These are phyloP conservation scores for Glycyrrhiza uralensis DNA, from an alignment of 306 rosid species.

Conservation along the genomic window DNA sequence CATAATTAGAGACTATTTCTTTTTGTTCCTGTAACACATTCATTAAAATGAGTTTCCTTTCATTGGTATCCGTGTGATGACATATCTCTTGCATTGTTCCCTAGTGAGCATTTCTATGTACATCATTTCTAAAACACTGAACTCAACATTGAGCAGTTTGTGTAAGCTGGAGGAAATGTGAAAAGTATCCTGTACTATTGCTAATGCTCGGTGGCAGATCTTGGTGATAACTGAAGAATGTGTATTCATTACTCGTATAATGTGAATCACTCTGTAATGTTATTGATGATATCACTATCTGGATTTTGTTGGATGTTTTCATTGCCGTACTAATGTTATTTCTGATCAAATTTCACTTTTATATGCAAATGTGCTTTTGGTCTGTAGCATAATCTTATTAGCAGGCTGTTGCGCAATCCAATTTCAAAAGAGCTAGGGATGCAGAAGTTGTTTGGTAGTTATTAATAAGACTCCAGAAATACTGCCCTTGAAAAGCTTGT, in stretches of 20 bases:
- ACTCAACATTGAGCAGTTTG: slow-evolving; percentile 32
- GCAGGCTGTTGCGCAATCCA: slow-evolving; percentile 32
- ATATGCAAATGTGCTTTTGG: slow-evolving; percentile 17
- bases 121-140: slow-evolving; percentile 6
- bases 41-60: background rate
- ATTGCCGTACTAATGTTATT: slow-evolving; percentile 18
- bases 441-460: slow-evolving; percentile 32
- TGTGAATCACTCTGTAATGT: slow-evolving; percentile 22
- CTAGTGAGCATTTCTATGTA: background rate
- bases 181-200: slow-evolving; percentile 21
- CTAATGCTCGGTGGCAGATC: slow-evolving; percentile 29
- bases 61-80: background rate
- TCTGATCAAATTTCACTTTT: slow-evolving; percentile 13
- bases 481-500: slow-evolving; percentile 17
- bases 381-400: slow-evolving; percentile 28
- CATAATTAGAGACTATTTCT: background rate
- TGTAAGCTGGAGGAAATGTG: slow-evolving; percentile 28
- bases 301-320: slow-evolving; percentile 3
- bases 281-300: slow-evolving; percentile 24
- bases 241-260: slow-evolving; percentile 11
- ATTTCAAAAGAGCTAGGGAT: slow-evolving; percentile 24
- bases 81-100: slow-evolving; percentile 18
- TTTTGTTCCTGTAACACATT: background rate
- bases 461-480: slow-evolving; percentile 25
- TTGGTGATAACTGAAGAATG: slow-evolving; percentile 26